Evolutionary conservation across 176 grass and related monocot species (phyloP), one percentile per base, ranked within the genome.

Genomic region (Ensete glaucum): DNA sequence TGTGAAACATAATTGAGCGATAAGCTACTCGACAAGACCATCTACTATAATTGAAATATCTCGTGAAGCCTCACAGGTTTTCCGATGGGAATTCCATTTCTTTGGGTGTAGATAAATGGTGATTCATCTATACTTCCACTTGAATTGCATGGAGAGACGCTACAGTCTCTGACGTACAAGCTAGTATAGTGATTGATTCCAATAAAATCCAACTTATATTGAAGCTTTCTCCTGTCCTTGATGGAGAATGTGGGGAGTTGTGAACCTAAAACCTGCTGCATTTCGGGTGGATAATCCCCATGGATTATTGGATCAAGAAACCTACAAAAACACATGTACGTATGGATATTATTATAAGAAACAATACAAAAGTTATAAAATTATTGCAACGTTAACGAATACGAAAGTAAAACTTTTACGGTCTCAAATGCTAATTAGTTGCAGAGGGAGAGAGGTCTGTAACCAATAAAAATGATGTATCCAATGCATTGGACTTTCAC

Each of bases 171-270:
- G 1, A 62, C 74, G 11, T 93, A 93, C 23, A 64, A 68, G 15
- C 73, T 53, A 0, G 90, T 78, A 1, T 93, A 93, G 2, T 90
- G 90, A 43, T 93, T 93, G 25, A 90, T 10, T 15, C 87, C 91
- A 9, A 93, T 90, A 17, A 90, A 90, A 64, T 93, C 91, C 20
- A 59, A 2, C 71, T 77, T 85, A 51, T 59, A 77, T 11, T 22
- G 74, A 0, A 93, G 69, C 34, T n/a, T 67, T 51, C 83, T 82
- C 57, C 87, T 87, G 29, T 87, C 82, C 0, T 57, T 2, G 26
- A 82, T 85, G 67, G 34, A 43, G 63, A 90, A 92, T 11, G 29
- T 69, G 1, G 89, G 89, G 14, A 92, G n/a, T 69, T 85, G 76
- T 3, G 78, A 85, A 11, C 16, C 50, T 0, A 92, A 5, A 5